Percentiles rank a stretch among this genome's conserved stretches.
Evolutionary conservation across 176 grass and related monocot species (phyloP).

Genomic region (Eremochloa ophiuroides): DNA sequence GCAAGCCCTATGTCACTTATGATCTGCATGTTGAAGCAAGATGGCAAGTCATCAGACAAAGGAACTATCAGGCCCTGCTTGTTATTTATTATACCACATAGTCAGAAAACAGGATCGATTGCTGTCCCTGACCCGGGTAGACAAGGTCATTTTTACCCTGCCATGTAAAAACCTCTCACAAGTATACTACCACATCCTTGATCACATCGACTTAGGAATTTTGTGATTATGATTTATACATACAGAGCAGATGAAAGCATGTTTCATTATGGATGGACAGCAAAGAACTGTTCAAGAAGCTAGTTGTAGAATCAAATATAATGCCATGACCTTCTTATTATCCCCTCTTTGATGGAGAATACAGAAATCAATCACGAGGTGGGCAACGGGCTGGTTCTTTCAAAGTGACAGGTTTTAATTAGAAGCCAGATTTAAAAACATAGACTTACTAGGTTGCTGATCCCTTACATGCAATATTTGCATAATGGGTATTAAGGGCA

Average conservation of each 20-base stretch:
- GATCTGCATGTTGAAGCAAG: constrained; percentile 34
- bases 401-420: too few relatives aligned
- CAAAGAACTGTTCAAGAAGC: neutral
- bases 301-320: neutral
- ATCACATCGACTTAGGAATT: neutral
- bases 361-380: neutral
- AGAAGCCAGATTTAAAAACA: neutral
- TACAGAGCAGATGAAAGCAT: neutral
- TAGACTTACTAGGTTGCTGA: neutral
- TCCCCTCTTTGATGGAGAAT: neutral
- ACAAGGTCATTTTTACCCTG: neutral
- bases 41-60: neutral
- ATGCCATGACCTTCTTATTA: neutral
- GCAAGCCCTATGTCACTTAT: constrained; percentile 69
- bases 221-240: neutral
- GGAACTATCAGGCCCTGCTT: neutral
- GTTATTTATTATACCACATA: neutral
- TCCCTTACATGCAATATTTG: neutral
- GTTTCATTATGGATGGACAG: neutral
- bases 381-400: neutral
- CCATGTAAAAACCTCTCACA: neutral
- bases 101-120: neutral
- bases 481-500: neutral
- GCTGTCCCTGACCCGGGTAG: neutral
- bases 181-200: neutral